phyloP scores from a whole-genome alignment of 805 yeast genomes.

The Ogataea siamensis region DNA sequence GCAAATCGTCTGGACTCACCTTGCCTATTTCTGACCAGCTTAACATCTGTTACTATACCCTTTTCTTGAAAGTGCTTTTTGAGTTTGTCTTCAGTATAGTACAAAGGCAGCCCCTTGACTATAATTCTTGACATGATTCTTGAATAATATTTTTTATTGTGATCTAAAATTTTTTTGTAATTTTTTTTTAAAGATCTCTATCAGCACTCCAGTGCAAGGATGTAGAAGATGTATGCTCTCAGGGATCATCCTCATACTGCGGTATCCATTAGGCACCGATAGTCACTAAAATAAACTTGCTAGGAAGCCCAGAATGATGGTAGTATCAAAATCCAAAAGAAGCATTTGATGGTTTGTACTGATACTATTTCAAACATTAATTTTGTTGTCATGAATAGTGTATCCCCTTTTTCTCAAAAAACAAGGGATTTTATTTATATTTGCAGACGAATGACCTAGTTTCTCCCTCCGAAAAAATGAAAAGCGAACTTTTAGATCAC shows the following conservation, averaged over 20 bases:
- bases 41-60: constrained; percentile 81
- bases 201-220: constrained; percentile 6
- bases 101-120: constrained; percentile 84
- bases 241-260: background rate
- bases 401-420: constrained; percentile 13
- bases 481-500: constrained; percentile 23
- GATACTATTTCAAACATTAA: too few relatives aligned
- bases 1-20: constrained; percentile 94
- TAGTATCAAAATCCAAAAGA: too few relatives aligned
- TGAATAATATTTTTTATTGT: background rate
- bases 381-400: background rate
- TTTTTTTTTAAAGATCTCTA: background rate
- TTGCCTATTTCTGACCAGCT: constrained; percentile 70
- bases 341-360: too few relatives aligned
- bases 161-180: constrained; percentile 8
- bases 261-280: background rate
- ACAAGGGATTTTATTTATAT: constrained; percentile 2
- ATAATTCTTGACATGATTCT: constrained; percentile 79
- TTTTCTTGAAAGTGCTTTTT: constrained; percentile 56
- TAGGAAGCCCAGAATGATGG: too few relatives aligned
- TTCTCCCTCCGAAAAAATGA: constrained; percentile 14
- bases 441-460: background rate
- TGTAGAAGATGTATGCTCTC: background rate
- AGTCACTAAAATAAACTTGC: too few relatives aligned
- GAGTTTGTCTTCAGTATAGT: constrained; percentile 71